Base-by-base conservation (phyloP, 2,329 filamentous ascomycete genomes). In the Xylogone sp. region DNA sequence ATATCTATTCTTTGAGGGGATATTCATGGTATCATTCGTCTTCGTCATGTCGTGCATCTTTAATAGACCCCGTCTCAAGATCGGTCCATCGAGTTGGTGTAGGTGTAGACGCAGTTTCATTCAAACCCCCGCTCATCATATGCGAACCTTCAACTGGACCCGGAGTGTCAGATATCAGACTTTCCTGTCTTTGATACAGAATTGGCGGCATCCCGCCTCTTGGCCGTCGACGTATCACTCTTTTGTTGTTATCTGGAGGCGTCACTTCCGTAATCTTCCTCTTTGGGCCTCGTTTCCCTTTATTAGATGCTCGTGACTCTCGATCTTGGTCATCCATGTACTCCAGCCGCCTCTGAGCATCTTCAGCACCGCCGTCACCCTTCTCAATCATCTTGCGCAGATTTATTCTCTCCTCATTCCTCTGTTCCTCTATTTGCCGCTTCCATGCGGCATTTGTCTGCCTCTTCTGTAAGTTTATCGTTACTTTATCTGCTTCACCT, bases 401-500 rank as follows among this genome's bases (percentile, higher is more conserved):
- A 12, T 51, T 45, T 12, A 34, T 24, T 29, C 58, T 53, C 43
- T 63, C 57, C 19, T 55, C 45, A 8, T 52, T 44, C 34, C 59
- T 55, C n/a, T 54, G 48, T 19, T 57, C 43, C 12, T 56, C 43
- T 21, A 56, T 49, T 2, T 48, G 21, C 22, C 34, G 42, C 24
- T 50, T 56, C 62, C 64, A 64, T 39, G 52, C 54, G 8, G 43
- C 34, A 43, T 56, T 58, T 5, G 53, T 58, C 43, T 56, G 44
- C 13, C 71, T 63, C 39, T 62, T 67, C 19, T 62, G 56, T 10
- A 79, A 77, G 62, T 80, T 77, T 3, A 85, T 75, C 0, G 84
- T 87, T 21, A 88, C 83, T 16, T 79, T 70, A 62, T 90, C 87
- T 18, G 67, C 74, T 65, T 90, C 84, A 7, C 84, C 84, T 58